phyloP scores from a whole-genome alignment of 176 grass and related monocot genomes.

The Microstegium vimineum region DNA sequence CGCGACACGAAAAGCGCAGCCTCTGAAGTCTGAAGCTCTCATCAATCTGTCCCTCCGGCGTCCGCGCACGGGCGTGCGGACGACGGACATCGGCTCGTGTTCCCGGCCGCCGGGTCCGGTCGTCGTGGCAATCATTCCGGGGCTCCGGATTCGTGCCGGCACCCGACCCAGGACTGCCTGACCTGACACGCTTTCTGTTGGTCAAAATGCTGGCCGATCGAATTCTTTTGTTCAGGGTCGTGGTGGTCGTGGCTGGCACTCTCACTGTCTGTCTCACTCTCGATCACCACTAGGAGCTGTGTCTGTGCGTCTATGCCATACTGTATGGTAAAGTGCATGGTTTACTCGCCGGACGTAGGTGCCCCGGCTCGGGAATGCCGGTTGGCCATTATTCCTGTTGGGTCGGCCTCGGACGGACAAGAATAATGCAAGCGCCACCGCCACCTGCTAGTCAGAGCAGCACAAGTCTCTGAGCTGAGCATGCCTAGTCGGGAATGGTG shows the following conservation, averaged over 20 bases:
- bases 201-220: background rate
- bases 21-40: constrained; percentile 20
- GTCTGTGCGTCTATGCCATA: background rate
- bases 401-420: background rate
- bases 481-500: too few species aligned
- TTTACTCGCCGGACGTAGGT: background rate
- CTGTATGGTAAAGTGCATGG: background rate
- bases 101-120: background rate
- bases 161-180: background rate
- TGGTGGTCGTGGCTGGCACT: background rate
- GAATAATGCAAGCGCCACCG: background rate
- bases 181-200: background rate
- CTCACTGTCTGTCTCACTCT: background rate
- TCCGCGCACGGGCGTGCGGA: background rate
- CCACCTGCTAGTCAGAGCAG: background rate
- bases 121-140: background rate
- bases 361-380: background rate
- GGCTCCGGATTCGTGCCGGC: background rate
- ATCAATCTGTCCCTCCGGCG: too few species aligned
- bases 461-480: background rate
- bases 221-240: background rate
- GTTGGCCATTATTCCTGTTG: background rate
- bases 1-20: too few species aligned
- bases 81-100: background rate
- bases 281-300: background rate